Percentiles rank a stretch among this genome's conserved stretches.
phyloP scores from a whole-genome alignment of 139 green algal genomes.

The Yamagishiella unicocca region DNA sequence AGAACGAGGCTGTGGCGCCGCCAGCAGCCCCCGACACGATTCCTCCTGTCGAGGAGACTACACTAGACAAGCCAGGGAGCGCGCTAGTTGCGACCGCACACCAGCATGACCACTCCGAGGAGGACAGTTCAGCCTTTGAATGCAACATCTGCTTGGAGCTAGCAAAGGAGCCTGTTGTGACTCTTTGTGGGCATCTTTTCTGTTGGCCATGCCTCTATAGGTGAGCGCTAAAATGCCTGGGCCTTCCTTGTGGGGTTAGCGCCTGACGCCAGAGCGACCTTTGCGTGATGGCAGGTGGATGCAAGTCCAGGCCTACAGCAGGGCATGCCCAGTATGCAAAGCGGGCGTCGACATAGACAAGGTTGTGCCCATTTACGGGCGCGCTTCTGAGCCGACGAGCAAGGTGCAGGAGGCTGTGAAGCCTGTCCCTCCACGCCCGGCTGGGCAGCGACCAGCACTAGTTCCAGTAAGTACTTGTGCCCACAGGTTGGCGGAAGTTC shows the following conservation, averaged over 20 bases:
- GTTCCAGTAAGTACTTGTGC: neutral
- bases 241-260: neutral
- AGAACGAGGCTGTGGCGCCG: neutral
- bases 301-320: slow-evolving; percentile 75
- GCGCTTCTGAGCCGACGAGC: slow-evolving; percentile 67
- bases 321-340: slow-evolving; percentile 94
- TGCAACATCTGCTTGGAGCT: slow-evolving; percentile 98
- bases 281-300: no score
- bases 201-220: slow-evolving; percentile 96
- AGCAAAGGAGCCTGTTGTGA: slow-evolving; percentile 93
- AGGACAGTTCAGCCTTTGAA: slow-evolving; percentile 72
- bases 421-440: slow-evolving; percentile 28
- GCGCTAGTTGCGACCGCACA: neutral
- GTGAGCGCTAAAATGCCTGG: no score
- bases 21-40: neutral
- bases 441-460: slow-evolving; percentile 32
- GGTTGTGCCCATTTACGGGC: slow-evolving; percentile 91
- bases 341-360: slow-evolving; percentile 87
- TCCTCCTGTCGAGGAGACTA: neutral
- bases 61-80: neutral
- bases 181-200: slow-evolving; percentile 95
- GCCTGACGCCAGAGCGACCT: no score
- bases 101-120: slow-evolving; percentile 39
- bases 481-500: neutral
- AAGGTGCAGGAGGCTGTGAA: slow-evolving; percentile 50